A percentile compares a stretch with the other conserved stretches of the same genome.
These are phyloP conservation scores for Phytophthora ramorum DNA, from an alignment of 352 stramenopile species.

Conservation along the genomic window DNA sequence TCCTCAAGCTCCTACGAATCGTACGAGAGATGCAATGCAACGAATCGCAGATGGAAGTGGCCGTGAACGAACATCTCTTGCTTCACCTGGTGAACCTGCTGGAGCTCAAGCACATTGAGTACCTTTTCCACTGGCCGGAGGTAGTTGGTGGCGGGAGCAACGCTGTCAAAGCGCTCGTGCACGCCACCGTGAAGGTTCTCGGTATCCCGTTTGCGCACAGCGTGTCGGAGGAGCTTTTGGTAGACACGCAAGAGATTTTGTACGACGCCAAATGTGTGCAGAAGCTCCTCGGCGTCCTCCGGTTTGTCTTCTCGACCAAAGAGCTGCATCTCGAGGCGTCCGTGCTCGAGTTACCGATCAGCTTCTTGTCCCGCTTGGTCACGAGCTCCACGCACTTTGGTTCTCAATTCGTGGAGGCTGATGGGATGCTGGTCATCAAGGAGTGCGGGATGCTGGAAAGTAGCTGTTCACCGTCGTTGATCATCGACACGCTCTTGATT, in stretches of 20 bases:
- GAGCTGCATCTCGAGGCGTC: conserved; percentile 64
- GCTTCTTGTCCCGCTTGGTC: conserved; percentile 84
- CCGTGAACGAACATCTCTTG: conserved; percentile 66
- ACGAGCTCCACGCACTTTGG: conserved; percentile 89
- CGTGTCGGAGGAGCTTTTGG: conserved; percentile 68
- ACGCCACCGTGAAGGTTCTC: conserved; percentile 87
- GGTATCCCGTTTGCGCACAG: conserved; percentile 81
- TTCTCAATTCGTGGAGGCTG: conserved; percentile 72
- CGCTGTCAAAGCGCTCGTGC: conserved; percentile 83
- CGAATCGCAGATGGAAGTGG: conserved; percentile 46
- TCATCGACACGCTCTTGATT: conserved; percentile 87
- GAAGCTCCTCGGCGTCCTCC: conserved; percentile 69
- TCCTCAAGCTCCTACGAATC: conserved; percentile 81
- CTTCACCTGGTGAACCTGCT: conserved; percentile 68
- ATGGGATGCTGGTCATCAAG: conserved; percentile 76
- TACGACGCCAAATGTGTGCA: conserved; percentile 76
- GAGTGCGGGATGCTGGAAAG: conserved; percentile 62
- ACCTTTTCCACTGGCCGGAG: conserved; percentile 80
- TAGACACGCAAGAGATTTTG: conserved; percentile 73
- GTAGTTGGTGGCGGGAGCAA: conserved; percentile 78
- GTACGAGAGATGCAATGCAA: conserved; percentile 72
- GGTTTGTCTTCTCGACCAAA: conserved; percentile 64
- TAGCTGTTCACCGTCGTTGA: conserved; percentile 60
- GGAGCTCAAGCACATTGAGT: conserved; percentile 61
- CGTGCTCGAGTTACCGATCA: conserved; percentile 74